Evolutionary conservation across 2,329 filamentous ascomycete genomes (phyloP), one percentile per base, ranked within the genome.

Genomic region (Gremmenia infestans): DNA sequence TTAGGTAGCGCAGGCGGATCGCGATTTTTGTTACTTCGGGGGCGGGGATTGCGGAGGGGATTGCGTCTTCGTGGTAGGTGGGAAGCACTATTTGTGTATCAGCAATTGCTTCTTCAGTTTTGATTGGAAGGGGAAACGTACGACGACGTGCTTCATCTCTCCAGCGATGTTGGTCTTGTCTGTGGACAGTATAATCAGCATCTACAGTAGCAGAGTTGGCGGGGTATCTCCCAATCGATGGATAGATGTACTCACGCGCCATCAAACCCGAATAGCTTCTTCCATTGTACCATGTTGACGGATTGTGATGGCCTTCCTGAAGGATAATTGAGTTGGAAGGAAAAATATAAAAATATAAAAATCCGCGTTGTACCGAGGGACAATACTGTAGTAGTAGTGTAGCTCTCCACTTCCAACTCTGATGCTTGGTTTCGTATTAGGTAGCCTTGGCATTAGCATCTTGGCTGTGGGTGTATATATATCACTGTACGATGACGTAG

Each of bases 21-120:
- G 92, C 93, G 54, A 95, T 81, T 70, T 92, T 92, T 59, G 93
- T 97, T 59, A 97, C 92, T 66, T 94, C 87, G 57, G 81, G 78
- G 12, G 92, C 79, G 1, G 89, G 82, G 37, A 93, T 85, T 28
- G 88, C 84, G 11, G 89, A 85, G 43, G 83, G 73, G 45, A 86
- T 74, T 1, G 77, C 70, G 12, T 81, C 79, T 62, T 83, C 77
- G 63, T 78, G 77, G 62, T 86, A 81, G 14, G 76, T 77, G 1
- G 88, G 87, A 2, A 92, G 81, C 14, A 92, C 86, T 89, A 17
- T 25, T 9, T 17, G 22, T 15, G n/a, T 22, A 12, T 19, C 19
- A 48, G 17, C n/a, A 28, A 14, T 14, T 48, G 42, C 19, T 22
- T 45, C 22, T 23, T 23, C 25, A 25, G 39, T 6, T 11, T 42